Evolutionary conservation across 345 rosid species (phyloP).

Genomic region (Gossypium longicalyx): DNA sequence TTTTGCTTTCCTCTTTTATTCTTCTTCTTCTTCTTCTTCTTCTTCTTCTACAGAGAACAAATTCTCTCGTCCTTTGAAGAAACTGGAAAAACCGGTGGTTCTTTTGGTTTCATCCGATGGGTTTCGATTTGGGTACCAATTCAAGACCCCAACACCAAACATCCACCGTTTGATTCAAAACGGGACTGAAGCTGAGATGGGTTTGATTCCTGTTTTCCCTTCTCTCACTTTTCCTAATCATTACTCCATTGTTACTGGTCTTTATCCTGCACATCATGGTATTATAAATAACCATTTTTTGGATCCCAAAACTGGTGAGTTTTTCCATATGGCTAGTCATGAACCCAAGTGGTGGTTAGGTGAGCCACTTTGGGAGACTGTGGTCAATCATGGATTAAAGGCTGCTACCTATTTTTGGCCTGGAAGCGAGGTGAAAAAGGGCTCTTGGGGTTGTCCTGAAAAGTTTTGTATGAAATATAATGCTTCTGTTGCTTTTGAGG

Average conservation of each 20-base stretch:
- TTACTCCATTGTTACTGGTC: conserved; percentile 89
- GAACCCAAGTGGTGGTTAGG: conserved; percentile 97
- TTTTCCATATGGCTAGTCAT: conserved; percentile 65
- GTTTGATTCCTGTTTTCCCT: conserved; percentile 87
- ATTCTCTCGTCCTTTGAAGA: conserved; percentile 52
- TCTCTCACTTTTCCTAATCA: conserved; percentile 89
- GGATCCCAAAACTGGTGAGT: conserved; percentile 57
- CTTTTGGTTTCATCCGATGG: conserved; percentile 84
- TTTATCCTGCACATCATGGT: conserved; percentile 86
- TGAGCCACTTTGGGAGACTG: conserved; percentile 94
- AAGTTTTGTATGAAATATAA: conserved; percentile 55
- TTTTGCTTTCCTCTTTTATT: conserved; percentile 45
- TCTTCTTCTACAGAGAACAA: conserved; percentile 12
- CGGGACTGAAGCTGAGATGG: conserved; percentile 84
- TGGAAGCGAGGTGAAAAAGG: conserved; percentile 91
- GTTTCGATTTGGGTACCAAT: conserved; percentile 92
- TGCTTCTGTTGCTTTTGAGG: conserved; percentile 75
- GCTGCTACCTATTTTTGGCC: conserved; percentile 98
- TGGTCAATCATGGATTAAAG: conserved; percentile 64
- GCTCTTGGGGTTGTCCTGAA: conserved; percentile 77
- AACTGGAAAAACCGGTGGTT: conserved; percentile 62
- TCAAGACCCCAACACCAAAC: conserved; percentile 65
- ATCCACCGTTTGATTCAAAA: conserved; percentile 67
- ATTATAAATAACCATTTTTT: conserved; percentile 64
- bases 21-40: background rate